phyloP scores from a whole-genome alignment of 2,329 filamentous ascomycete species.

The Hirsutella rhossiliensis region DNA sequence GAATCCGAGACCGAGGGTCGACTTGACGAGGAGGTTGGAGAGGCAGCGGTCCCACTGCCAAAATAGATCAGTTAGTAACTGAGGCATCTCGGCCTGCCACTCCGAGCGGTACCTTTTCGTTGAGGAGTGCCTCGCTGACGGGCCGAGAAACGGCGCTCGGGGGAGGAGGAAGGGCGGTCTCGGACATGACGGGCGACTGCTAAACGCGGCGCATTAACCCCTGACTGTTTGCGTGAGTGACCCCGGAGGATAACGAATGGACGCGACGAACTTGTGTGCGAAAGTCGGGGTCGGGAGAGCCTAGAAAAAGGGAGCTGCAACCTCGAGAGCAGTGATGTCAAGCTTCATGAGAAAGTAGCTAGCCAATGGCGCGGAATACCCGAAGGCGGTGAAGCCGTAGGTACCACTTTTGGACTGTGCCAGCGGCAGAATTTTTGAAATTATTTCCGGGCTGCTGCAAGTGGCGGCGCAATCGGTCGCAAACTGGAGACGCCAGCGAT shows the following conservation, averaged over 20 bases:
- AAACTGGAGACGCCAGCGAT: too few relatives aligned
- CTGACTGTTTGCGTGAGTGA: neutral
- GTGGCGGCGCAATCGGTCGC: neutral
- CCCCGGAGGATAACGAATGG: too few relatives aligned
- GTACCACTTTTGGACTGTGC: slow-evolving; percentile 12
- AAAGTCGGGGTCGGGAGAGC: slow-evolving; percentile 5
- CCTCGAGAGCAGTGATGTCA: slow-evolving; percentile 19
- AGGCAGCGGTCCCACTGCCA: slow-evolving; percentile 93
- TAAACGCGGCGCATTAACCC: neutral
- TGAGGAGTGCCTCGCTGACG: slow-evolving; percentile 93
- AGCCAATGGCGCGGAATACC: slow-evolving; percentile 20
- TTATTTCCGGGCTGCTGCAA: slow-evolving; percentile 19
- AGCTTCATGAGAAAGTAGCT: slow-evolving; percentile 24
- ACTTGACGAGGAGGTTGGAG: slow-evolving; percentile 94
- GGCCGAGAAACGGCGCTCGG: slow-evolving; percentile 63
- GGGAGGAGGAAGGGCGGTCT: slow-evolving; percentile 36
- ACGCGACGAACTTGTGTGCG: slow-evolving; percentile 1
- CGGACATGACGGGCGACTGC: slow-evolving; percentile 33
- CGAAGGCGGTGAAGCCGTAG: slow-evolving; percentile 29
- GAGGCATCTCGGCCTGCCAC: slow-evolving; percentile 26
- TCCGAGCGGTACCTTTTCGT: slow-evolving; percentile 63
- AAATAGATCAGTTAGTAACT: slow-evolving; percentile 5
- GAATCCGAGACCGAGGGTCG: slow-evolving; percentile 88
- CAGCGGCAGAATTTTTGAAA: slow-evolving; percentile 33
- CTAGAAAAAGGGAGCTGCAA: slow-evolving; percentile 15